A percentile compares a stretch with the other conserved stretches of the same genome.
These are phyloP conservation scores for Dispira simplex DNA, from an alignment of 192 early-diverging fungal species.

Conservation along the genomic window DNA sequence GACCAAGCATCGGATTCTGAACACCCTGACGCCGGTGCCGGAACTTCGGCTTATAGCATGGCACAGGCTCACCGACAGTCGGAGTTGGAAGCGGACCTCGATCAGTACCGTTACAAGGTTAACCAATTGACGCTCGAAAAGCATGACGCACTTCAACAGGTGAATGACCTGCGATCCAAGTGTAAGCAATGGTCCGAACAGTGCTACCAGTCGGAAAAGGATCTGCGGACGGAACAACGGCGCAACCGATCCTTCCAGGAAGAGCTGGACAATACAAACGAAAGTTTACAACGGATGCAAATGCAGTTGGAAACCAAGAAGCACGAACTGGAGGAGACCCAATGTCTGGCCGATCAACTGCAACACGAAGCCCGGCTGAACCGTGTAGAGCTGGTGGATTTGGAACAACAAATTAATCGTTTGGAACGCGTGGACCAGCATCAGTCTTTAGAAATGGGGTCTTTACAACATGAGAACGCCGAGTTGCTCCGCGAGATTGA, in stretches of 20 bases:
- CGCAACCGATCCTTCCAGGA: background rate
- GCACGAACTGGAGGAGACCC: background rate
- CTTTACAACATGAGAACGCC: background rate
- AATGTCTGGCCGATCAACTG: background rate
- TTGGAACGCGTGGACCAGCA: background rate
- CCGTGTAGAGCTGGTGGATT: background rate
- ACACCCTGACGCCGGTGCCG: background rate
- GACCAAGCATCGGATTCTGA: background rate
- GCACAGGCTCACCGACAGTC: background rate
- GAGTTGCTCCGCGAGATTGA: background rate
- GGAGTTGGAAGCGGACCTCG: background rate
- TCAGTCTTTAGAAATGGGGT: background rate
- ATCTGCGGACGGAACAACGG: background rate
- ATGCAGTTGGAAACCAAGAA: background rate
- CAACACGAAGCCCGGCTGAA: background rate
- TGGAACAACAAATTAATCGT: background rate
- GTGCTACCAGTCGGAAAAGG: background rate
- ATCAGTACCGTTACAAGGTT: background rate
- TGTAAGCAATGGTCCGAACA: constrained; percentile 11
- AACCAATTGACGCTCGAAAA: background rate
- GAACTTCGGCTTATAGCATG: background rate
- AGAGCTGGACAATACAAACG: constrained; percentile 2
- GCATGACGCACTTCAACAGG: constrained; percentile 1
- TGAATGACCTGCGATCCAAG: background rate
- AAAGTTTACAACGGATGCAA: background rate